Evolutionary conservation across 2,329 filamentous ascomycete species (phyloP).

Genomic region (Talaromyces amestolkiae): DNA sequence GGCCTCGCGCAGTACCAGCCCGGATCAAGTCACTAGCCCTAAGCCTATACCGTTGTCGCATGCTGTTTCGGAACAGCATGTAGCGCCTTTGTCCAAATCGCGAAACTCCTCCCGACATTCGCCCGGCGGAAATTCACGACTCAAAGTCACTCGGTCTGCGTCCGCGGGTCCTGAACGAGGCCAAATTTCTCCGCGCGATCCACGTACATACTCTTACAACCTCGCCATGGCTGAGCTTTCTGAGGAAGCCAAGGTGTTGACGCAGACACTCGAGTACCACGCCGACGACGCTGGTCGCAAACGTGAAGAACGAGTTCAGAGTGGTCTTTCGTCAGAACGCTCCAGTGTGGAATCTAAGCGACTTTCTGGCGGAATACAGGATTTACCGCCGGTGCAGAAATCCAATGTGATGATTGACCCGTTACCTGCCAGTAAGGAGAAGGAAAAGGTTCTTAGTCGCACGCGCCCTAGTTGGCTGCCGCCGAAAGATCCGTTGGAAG

Average conservation of each 20-base stretch:
- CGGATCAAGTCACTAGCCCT: constrained; percentile 38
- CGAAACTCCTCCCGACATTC: constrained; percentile 24
- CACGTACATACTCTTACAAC: constrained; percentile 59
- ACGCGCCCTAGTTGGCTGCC: constrained; percentile 68
- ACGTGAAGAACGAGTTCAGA: constrained; percentile 49
- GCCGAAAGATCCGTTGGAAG: constrained; percentile 77
- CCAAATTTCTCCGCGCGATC: constrained; percentile 41
- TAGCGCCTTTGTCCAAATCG: constrained; percentile 21
- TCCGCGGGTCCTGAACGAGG: constrained; percentile 44
- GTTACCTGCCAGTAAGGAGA: constrained; percentile 64
- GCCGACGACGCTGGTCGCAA: constrained; percentile 50
- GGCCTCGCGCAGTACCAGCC: constrained; percentile 42
- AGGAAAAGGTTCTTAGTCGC: constrained; percentile 62
- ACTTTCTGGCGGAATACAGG: constrained; percentile 38
- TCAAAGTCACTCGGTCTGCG: constrained; percentile 28
- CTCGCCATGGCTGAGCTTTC: constrained; percentile 57
- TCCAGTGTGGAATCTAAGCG: constrained; percentile 41
- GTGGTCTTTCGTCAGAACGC: constrained; percentile 37
- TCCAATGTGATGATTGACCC: constrained; percentile 65
- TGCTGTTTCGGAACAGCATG: constrained; percentile 26
- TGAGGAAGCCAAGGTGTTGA: constrained; percentile 59
- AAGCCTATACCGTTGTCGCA: constrained; percentile 45
- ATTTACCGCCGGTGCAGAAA: constrained; percentile 60
- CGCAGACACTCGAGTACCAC: constrained; percentile 58
- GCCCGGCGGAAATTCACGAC: constrained; percentile 29